Conservation (phyloP, 2,329 filamentous ascomycete genomes). For the Nigrospora oryzae region DNA sequence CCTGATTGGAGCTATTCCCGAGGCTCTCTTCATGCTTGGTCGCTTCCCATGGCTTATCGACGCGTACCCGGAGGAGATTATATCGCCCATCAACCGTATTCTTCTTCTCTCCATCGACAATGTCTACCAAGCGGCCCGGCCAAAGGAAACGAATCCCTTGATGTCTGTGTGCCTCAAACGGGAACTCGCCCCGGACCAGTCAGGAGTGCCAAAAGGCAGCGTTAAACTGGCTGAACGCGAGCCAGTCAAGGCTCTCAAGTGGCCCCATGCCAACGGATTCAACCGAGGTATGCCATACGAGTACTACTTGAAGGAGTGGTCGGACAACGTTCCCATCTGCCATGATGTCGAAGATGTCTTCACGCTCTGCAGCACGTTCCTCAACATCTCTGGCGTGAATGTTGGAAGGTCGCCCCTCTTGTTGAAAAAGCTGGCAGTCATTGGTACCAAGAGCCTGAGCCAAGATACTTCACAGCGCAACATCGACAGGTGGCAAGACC, state of each 20-base stretch:
- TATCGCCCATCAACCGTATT: slow-evolving; percentile 72
- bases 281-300: slow-evolving; percentile 74
- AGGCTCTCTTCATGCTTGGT: slow-evolving; percentile 85
- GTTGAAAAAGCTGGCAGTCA: slow-evolving; percentile 74
- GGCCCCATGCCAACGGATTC: slow-evolving; percentile 78
- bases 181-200: slow-evolving; percentile 50
- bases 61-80: slow-evolving; percentile 70
- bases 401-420: slow-evolving; percentile 78
- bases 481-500: slow-evolving; percentile 69
- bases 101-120: slow-evolving; percentile 74
- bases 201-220: slow-evolving; percentile 59
- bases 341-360: slow-evolving; percentile 88
- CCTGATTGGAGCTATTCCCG: slow-evolving; percentile 84
- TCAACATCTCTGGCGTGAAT: slow-evolving; percentile 80
- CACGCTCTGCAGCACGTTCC: slow-evolving; percentile 71
- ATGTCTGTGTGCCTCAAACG: slow-evolving; percentile 20
- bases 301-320: slow-evolving; percentile 98
- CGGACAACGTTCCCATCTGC: slow-evolving; percentile 85
- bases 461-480: slow-evolving; percentile 66
- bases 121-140: slow-evolving; percentile 44
- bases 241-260: slow-evolving; percentile 63
- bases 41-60: slow-evolving; percentile 90
- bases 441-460: slow-evolving; percentile 67
- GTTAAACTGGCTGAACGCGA: slow-evolving; percentile 52
- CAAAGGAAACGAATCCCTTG: slow-evolving; percentile 21